These are phyloP conservation scores for Pyrenophora teres DNA, from an alignment of 2,329 filamentous ascomycete species.

Conservation along the genomic window DNA sequence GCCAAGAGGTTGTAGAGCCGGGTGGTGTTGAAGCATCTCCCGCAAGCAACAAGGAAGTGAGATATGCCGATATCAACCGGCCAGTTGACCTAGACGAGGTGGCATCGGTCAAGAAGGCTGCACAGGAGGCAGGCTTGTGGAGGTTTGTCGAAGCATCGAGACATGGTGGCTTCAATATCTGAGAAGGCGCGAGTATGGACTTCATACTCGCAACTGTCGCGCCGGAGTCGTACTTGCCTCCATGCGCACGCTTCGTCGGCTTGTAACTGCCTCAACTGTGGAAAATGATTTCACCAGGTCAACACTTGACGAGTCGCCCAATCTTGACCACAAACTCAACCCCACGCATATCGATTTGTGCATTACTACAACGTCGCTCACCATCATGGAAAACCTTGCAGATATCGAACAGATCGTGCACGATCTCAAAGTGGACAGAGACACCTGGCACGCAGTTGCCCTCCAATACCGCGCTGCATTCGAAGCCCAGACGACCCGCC, in stretches of 20 bases:
- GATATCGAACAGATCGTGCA: conserved; percentile 24
- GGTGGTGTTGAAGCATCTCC: conserved; percentile 28
- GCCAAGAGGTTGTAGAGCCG: conserved; percentile 41
- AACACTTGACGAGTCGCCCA: neutral
- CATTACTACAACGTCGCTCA: conserved; percentile 24
- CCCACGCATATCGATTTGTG: conserved; percentile 9
- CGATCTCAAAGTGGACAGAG: conserved; percentile 35
- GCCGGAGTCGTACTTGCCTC: neutral
- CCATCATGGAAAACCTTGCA: conserved; percentile 10
- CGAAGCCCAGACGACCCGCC: conserved; percentile 27
- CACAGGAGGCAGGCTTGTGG: conserved; percentile 75
- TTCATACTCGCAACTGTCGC: neutral
- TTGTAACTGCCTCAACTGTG: neutral
- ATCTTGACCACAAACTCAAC: neutral
- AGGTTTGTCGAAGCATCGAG: conserved; percentile 71
- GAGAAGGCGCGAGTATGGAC: conserved; percentile 5
- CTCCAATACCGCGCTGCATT: conserved; percentile 36
- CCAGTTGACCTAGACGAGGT: conserved; percentile 68
- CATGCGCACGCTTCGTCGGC: neutral
- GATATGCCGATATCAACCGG: conserved; percentile 82
- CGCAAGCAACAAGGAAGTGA: conserved; percentile 53
- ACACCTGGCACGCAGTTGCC: conserved; percentile 38
- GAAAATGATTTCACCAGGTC: neutral
- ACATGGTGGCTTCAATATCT: conserved; percentile 61
- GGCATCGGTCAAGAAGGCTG: conserved; percentile 67